Evolutionary conservation across 768 basidiomycete species (phyloP).

Genomic region (Tricholoma bakamatsutake): DNA sequence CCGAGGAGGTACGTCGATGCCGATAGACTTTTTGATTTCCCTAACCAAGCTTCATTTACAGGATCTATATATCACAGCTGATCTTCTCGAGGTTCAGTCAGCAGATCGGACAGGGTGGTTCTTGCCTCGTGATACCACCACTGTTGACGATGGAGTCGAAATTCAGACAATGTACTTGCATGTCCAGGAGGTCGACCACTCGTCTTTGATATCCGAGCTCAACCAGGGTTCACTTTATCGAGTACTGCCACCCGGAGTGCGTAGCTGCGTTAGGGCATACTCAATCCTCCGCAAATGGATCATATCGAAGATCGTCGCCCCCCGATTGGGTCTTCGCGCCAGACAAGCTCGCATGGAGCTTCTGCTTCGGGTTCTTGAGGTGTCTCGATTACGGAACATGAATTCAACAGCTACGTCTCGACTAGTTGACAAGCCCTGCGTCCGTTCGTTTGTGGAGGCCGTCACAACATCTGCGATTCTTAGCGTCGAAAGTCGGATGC

Average conservation of each 20-base stretch:
- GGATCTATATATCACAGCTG: conserved; percentile 75
- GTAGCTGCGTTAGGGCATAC: conserved; percentile 74
- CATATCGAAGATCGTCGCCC: conserved; percentile 60
- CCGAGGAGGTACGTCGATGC: conserved; percentile 54
- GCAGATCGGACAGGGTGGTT: conserved; percentile 82
- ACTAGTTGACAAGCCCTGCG: conserved; percentile 51
- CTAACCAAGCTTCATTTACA: conserved; percentile 20
- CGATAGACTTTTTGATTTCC: not conserved
- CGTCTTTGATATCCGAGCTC: conserved; percentile 64
- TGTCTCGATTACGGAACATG: conserved; percentile 57
- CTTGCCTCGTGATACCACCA: conserved; percentile 44
- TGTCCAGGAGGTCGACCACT: conserved; percentile 67
- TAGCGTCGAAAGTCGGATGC: conserved; percentile 74
- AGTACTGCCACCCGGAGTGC: conserved; percentile 66
- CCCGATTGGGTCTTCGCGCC: conserved; percentile 53
- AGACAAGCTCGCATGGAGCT: conserved; percentile 73
- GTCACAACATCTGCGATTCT: conserved; percentile 70
- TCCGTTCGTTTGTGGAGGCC: conserved; percentile 78
- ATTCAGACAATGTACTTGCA: conserved; percentile 77
- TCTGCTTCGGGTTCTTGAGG: conserved; percentile 65
- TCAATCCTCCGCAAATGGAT: conserved; percentile 76
- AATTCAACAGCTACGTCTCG: conserved; percentile 32
- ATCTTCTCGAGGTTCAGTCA: conserved; percentile 76
- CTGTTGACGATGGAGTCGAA: conserved; percentile 59
- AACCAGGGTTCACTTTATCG: conserved; percentile 68